Evolutionary conservation across 345 rosid genomes (phyloP).

Genomic region (Eucalyptus urophylla): DNA sequence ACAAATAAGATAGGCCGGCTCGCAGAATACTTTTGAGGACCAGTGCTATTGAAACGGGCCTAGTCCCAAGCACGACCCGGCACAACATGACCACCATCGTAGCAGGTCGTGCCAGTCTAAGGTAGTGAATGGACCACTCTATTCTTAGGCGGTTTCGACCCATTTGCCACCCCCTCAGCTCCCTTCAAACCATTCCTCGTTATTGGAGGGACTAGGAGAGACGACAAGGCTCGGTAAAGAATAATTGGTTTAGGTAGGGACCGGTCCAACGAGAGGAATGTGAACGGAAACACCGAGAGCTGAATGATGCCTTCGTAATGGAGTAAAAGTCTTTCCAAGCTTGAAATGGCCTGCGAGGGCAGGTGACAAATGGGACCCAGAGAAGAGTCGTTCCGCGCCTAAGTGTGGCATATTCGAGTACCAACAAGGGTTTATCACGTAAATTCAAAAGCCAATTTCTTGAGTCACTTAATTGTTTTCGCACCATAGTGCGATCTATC

Average conservation of each 20-base stretch:
- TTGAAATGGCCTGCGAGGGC: neutral
- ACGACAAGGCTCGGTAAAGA: neutral
- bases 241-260: neutral
- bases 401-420: neutral
- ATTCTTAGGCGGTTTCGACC: neutral
- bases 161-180: neutral
- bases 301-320: neutral
- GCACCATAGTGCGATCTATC: neutral
- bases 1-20: rapidly evolving
- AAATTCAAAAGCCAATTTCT: neutral
- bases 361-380: neutral
- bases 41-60: neutral
- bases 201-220: neutral
- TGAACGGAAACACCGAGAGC: neutral
- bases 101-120: neutral
- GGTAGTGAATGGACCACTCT: neutral
- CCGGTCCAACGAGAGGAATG: neutral
- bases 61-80: neutral
- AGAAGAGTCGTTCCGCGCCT: neutral
- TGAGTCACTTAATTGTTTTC: neutral
- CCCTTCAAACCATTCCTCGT: neutral
- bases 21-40: too few relatives aligned
- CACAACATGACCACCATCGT: neutral
- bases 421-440: neutral
- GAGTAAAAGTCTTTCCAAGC: neutral